Evolutionary conservation across 139 green algal genomes (phyloP).

Genomic region (Volvox africanus): DNA sequence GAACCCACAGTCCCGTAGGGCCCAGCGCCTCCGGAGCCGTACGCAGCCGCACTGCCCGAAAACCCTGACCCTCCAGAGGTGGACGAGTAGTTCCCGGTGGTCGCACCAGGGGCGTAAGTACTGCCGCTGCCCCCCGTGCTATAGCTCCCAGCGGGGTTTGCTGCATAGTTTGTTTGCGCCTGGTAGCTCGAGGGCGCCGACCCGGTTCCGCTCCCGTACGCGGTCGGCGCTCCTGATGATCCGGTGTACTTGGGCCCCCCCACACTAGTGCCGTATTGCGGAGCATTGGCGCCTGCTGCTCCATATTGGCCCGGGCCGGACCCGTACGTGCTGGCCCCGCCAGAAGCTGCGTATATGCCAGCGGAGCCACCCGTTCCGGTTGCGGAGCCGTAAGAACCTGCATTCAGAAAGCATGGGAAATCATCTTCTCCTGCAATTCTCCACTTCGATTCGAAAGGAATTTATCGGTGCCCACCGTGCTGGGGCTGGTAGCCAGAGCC

Average conservation of each 20-base stretch:
- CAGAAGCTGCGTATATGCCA: not conserved
- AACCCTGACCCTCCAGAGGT: not conserved
- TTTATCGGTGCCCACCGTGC: not conserved
- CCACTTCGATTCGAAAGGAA: no score
- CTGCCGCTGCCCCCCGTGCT: not conserved
- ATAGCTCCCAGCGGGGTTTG: not conserved
- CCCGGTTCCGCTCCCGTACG: not conserved
- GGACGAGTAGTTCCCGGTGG: not conserved
- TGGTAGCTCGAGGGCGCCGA: not conserved
- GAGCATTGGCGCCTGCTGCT: not conserved
- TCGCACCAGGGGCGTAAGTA: not conserved
- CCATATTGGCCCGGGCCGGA: not conserved
- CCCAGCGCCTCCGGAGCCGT: not conserved
- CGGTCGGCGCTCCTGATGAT: not conserved
- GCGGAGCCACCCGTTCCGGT: not conserved
- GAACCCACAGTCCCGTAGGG: not conserved
- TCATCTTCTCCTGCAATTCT: no score
- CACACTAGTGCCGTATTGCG: not conserved
- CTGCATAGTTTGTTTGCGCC: not conserved
- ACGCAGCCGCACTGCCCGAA: not conserved
- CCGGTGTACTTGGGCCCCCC: not conserved
- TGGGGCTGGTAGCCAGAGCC: slow-evolving; percentile 21
- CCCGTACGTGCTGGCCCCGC: not conserved
- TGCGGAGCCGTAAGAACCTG: slow-evolving; percentile 9
- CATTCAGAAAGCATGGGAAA: not conserved